A percentile compares a stretch with the other conserved stretches of the same genome.
Evolutionary conservation across 139 green algal genomes (phyloP).

Genomic region (Coelastrella sp.): DNA sequence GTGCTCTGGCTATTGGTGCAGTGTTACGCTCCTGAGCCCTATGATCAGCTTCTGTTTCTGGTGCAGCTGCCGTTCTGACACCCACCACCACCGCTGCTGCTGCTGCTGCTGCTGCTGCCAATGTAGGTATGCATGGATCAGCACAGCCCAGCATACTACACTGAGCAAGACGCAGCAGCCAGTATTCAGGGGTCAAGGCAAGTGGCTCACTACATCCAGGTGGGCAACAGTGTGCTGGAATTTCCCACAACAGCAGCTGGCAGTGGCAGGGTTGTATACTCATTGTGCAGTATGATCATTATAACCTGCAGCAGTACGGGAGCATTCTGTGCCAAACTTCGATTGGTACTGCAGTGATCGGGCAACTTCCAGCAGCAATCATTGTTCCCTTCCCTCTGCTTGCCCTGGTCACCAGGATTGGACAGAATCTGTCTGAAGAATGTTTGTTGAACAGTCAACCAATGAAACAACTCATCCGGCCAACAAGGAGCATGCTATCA

Average conservation of each 20-base stretch:
- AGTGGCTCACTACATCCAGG: conserved; percentile 52
- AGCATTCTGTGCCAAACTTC: neutral
- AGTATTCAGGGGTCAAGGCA: conserved; percentile 59
- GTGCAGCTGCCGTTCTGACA: neutral
- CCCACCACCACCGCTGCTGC: neutral
- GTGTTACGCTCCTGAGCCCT: neutral
- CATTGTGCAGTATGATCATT: too few species aligned
- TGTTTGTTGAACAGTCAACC: too few species aligned
- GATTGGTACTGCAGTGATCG: neutral
- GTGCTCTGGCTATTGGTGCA: too few species aligned
- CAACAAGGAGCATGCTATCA: too few species aligned
- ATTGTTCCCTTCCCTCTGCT: too few species aligned
- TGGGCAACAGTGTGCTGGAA: neutral
- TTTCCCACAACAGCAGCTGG: too few species aligned
- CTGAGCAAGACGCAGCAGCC: conserved; percentile 58
- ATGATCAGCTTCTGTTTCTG: neutral
- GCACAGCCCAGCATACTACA: conserved; percentile 64
- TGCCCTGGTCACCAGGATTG: too few species aligned
- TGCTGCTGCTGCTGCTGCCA: neutral
- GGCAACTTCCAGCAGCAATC: too few species aligned
- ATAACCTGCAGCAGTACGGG: too few species aligned
- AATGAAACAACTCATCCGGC: too few species aligned
- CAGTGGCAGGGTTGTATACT: too few species aligned
- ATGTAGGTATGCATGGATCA: conserved; percentile 24
- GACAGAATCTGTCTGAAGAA: too few species aligned